Percentiles rank a stretch among this genome's conserved stretches.
phyloP scores from a whole-genome alignment of 2,329 filamentous ascomycete genomes.

The Cercospora sp. region DNA sequence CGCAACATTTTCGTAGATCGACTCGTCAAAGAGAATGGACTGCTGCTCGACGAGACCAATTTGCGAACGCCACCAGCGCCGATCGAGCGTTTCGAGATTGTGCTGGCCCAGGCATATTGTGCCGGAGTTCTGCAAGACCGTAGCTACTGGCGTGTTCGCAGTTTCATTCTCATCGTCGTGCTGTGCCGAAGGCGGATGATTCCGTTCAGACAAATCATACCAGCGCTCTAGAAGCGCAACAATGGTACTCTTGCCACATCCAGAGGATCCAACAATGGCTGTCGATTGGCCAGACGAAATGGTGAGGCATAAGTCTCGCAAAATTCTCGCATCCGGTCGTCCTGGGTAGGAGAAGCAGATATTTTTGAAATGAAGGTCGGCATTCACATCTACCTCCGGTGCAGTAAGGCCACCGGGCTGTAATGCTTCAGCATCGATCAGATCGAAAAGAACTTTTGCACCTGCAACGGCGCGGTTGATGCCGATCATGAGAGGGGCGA shows the following conservation, averaged over 20 bases:
- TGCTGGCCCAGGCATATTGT: neutral
- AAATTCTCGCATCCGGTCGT: constrained; percentile 42
- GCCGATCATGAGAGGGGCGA: neutral
- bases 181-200: neutral
- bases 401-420: neutral
- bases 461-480: neutral
- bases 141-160: too few species aligned
- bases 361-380: constrained; percentile 38
- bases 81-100: constrained; percentile 38
- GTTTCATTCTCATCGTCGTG: neutral
- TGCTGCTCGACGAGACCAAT: constrained; percentile 52
- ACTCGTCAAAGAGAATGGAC: constrained; percentile 52
- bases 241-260: constrained; percentile 46
- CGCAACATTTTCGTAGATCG: constrained; percentile 56
- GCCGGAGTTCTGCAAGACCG: neutral
- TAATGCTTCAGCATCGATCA: neutral
- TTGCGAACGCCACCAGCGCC: constrained; percentile 38
- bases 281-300: constrained; percentile 39
- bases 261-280: constrained; percentile 45
- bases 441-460: neutral
- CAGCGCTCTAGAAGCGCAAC: constrained; percentile 38
- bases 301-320: constrained; percentile 40
- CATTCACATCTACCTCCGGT: neutral
- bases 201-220: constrained; percentile 41
- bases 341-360: constrained; percentile 46